These are phyloP conservation scores for Amniculicola lignicola DNA, from an alignment of 495 filamentous ascomycete species.

Conservation along the genomic window DNA sequence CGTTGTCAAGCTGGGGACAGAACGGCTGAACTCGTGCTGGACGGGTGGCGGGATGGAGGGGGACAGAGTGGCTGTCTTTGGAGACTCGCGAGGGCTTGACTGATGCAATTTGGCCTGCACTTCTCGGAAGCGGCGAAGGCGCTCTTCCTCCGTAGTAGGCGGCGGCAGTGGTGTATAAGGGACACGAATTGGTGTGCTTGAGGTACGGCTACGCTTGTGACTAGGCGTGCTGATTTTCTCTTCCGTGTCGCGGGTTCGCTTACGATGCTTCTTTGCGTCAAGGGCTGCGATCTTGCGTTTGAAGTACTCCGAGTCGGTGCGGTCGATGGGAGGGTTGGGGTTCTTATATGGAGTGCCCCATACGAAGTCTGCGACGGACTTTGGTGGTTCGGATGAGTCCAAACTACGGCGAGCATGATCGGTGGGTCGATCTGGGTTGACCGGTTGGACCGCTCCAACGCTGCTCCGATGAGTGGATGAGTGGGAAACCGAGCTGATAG, in stretches of 20 bases:
- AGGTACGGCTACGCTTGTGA: conserved; percentile 8
- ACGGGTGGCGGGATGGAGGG: conserved; percentile 9
- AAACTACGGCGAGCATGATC: background rate
- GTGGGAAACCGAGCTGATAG: background rate
- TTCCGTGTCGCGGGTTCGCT: conserved; percentile 19
- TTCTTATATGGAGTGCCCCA: conserved; percentile 8
- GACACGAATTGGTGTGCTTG: background rate
- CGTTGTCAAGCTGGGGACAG: conserved; percentile 24
- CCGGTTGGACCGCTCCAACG: background rate
- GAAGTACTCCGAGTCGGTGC: conserved; percentile 47
- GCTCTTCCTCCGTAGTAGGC: conserved; percentile 36
- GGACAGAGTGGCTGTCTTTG: background rate
- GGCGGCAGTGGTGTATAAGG: conserved; percentile 9
- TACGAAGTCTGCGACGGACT: background rate
- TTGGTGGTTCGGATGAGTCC: background rate
- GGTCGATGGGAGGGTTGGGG: conserved; percentile 32
- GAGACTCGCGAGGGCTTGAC: background rate
- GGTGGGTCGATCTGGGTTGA: background rate
- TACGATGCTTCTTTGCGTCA: conserved; percentile 19
- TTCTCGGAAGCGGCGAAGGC: conserved; percentile 32
- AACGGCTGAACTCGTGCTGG: conserved; percentile 11
- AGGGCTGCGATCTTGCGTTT: conserved; percentile 47
- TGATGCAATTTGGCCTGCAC: background rate
- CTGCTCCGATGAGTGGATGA: background rate
- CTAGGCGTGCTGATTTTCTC: background rate